Base-by-base conservation (phyloP, 2,329 filamentous ascomycete species). In the Amphichorda felina region DNA sequence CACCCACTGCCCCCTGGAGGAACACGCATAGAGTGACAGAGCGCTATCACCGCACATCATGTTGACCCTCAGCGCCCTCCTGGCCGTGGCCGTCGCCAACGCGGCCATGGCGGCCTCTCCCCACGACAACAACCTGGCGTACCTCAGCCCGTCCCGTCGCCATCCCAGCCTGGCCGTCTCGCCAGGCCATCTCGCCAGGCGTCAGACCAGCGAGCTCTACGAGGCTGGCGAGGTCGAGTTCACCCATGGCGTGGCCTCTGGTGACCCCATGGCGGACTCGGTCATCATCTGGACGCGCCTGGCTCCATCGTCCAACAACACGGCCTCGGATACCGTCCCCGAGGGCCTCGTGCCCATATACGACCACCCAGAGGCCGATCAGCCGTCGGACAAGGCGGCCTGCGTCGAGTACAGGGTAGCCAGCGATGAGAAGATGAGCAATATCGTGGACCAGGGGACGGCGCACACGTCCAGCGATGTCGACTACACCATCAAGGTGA, bases 401-500 rank as follows among this genome's bases (percentile, higher is more conserved):
- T n/a, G n/a, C n/a, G n/a, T n/a, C n/a, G n/a, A n/a, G n/a, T n/a
- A n/a, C n/a, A n/a, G n/a, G n/a, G n/a, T n/a, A n/a, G n/a, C n/a
- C n/a, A n/a, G n/a, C n/a, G n/a, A n/a, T n/a, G n/a, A n/a, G n/a
- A n/a, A n/a, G n/a, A n/a, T n/a, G n/a, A n/a, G n/a, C n/a, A n/a
- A n/a, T n/a, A n/a, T n/a, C n/a, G n/a, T n/a, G n/a, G n/a, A 49
- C 50, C 8, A 49, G 49, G 79, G 79, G 5, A 69, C 57, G 21
- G 76, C 66, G 2, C 82, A 74, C 49, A 84, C 79, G 0, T 79
- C 67, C 29, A 77, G 70, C 1, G 79, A 84, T 48, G 69, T 84
- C 30, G 79, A 85, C 48, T 85, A 76, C 49, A 84, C 79, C 0
- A 61, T 82, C 38, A 82, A 82, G 63, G 72, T 72, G n/a, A n/a